phyloP scores from a whole-genome alignment of 176 grass and related monocot species.

The Oryza australiensis region DNA sequence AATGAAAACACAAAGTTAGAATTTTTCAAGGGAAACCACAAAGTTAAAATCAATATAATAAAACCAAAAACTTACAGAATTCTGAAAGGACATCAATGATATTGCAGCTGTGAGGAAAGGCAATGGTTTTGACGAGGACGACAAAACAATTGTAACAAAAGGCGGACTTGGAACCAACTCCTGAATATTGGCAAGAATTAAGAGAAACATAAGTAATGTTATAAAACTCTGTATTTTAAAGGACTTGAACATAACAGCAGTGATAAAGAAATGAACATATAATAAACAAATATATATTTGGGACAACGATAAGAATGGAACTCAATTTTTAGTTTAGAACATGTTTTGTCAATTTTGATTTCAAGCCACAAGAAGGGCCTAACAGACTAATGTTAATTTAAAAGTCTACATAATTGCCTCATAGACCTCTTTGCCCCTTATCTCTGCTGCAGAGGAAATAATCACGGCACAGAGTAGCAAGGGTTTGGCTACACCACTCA shows the following conservation, averaged over 20 bases:
- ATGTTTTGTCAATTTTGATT: not conserved
- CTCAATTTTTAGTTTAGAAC: not conserved
- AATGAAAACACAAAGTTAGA: not conserved
- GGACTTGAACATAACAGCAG: not conserved
- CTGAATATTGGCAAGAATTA: conserved; percentile 50
- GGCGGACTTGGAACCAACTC: conserved; percentile 56
- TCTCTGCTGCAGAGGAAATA: not conserved
- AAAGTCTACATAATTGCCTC: not conserved
- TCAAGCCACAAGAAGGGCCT: not conserved
- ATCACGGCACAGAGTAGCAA: not conserved
- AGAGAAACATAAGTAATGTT: conserved; percentile 2
- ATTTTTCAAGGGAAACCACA: not conserved
- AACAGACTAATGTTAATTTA: not conserved
- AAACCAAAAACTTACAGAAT: conserved; percentile 56
- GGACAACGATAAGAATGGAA: not conserved
- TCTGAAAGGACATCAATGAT: conserved; percentile 53
- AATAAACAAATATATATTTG: conserved; percentile 14
- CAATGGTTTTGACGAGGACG: conserved; percentile 72
- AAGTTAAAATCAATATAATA: not conserved
- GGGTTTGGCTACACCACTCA: not conserved
- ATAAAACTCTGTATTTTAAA: conserved; percentile 2
- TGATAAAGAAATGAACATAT: conserved; percentile 8
- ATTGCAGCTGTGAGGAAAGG: conserved; percentile 65
- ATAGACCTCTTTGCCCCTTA: not conserved
- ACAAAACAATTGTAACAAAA: conserved; percentile 79